A percentile compares a stretch with the other conserved stretches of the same genome.
Evolutionary conservation across 1,284 basidiomycete genomes (phyloP).

Genomic region (Ustilago nuda): DNA sequence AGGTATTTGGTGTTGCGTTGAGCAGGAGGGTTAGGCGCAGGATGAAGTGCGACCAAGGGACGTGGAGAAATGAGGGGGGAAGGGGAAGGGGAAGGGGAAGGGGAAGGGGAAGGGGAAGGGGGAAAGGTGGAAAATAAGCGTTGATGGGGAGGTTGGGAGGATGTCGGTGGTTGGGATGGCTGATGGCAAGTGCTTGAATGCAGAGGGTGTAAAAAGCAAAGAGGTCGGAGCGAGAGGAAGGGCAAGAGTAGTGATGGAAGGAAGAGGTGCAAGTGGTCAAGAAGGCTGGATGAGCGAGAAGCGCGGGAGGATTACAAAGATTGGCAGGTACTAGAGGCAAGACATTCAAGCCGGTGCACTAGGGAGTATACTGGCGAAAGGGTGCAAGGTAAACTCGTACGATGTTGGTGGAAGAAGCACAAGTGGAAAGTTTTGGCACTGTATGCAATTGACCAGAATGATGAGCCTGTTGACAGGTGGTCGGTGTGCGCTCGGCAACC

Average conservation of each 20-base stretch:
- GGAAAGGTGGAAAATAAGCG: background rate
- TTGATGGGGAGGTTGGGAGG: background rate
- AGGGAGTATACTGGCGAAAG: background rate
- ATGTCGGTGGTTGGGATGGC: background rate
- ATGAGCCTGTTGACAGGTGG: background rate
- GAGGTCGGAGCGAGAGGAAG: background rate
- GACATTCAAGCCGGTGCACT: conserved; percentile 11
- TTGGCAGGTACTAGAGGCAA: background rate
- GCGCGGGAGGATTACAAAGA: background rate
- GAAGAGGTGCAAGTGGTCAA: background rate
- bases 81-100: background rate
- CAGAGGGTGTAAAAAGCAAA: background rate
- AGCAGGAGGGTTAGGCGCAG: background rate
- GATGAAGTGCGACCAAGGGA: background rate
- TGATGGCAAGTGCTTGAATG: background rate
- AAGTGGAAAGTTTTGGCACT: background rate
- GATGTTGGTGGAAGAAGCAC: background rate
- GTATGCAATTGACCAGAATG: background rate
- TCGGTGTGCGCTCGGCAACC: background rate
- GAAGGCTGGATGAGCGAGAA: background rate
- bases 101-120: too few relatives aligned
- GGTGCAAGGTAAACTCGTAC: background rate
- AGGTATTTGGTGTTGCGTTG: background rate
- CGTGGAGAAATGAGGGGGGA: background rate
- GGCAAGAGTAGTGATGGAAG: background rate